A percentile compares a stretch with the other conserved stretches of the same genome.
phyloP scores from a whole-genome alignment of 208 protist genomes.

The Crithidia sp. region DNA sequence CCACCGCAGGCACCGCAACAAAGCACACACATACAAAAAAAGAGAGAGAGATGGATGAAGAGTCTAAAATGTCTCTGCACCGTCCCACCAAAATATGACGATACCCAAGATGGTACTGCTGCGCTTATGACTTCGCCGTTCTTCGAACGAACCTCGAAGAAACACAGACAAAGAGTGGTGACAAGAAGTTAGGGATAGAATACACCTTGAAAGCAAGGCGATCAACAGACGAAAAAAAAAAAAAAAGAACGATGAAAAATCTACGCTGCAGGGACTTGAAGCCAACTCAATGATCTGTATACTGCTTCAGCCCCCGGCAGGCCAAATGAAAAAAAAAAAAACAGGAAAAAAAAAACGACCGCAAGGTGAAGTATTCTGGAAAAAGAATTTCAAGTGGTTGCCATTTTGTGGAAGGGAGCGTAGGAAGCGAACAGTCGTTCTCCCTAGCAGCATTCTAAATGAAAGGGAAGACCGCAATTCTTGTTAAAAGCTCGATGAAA shows the following conservation, averaged over 20 bases:
- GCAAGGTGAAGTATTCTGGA: background rate
- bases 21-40: too few relatives aligned
- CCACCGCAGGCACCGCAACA: too few relatives aligned
- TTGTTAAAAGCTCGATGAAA: slow-evolving; percentile 1
- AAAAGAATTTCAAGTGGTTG: background rate
- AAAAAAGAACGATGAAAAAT: slow-evolving; percentile 23
- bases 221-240: background rate
- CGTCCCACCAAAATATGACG: too few relatives aligned
- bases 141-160: background rate
- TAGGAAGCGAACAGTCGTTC: background rate
- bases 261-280: slow-evolving; percentile 2
- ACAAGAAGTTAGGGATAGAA: background rate
- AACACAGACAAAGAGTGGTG: background rate
- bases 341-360: slow-evolving; percentile 14
- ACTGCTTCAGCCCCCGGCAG: background rate
- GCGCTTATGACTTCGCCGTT: too few relatives aligned
- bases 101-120: too few relatives aligned
- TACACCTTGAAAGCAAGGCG: background rate
- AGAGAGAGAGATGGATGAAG: too few relatives aligned
- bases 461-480: background rate
- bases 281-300: background rate
- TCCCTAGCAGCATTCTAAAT: background rate
- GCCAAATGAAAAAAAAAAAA: slow-evolving; percentile 14
- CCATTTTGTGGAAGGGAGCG: background rate
- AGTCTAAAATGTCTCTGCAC: too few relatives aligned